phyloP scores from a whole-genome alignment of 345 rosid species.

The Pugionium cornutum region DNA sequence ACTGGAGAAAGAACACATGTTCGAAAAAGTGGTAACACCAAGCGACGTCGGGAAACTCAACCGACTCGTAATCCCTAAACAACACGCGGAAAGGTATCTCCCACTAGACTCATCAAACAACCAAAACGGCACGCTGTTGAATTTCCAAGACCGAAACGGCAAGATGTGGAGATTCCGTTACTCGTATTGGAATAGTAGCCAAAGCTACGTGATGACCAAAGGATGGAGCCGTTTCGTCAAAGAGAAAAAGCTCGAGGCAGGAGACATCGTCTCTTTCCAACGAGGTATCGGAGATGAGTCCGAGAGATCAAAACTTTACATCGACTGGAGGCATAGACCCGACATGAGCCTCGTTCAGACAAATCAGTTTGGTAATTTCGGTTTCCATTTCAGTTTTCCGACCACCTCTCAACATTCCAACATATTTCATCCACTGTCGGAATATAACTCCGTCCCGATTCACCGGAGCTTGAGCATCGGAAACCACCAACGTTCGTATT shows the following conservation, averaged over 20 bases:
- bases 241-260: slow-evolving; percentile 76
- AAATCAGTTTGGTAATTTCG: slow-evolving; percentile 35
- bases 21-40: slow-evolving; percentile 54
- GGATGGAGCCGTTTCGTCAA: slow-evolving; percentile 87
- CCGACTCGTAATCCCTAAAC: slow-evolving; percentile 11
- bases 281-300: slow-evolving; percentile 55
- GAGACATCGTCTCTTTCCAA: slow-evolving; percentile 74
- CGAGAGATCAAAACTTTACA: slow-evolving; percentile 52
- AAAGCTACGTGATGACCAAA: slow-evolving; percentile 83
- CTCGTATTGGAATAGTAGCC: slow-evolving; percentile 37
- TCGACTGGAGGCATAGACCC: slow-evolving; percentile 70
- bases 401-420: slow-evolving; percentile 47
- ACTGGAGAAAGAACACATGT: slow-evolving; percentile 69
- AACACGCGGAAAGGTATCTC: slow-evolving; percentile 83
- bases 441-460: slow-evolving; percentile 28
- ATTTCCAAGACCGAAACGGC: slow-evolving; percentile 68
- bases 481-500: slow-evolving; percentile 37
- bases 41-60: no score
- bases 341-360: slow-evolving; percentile 43
- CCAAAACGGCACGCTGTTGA: slow-evolving; percentile 70
- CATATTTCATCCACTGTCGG: slow-evolving; percentile 48
- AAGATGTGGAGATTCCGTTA: slow-evolving; percentile 56
- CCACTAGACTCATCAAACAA: slow-evolving; percentile 72
- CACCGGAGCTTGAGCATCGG: slow-evolving; percentile 36
- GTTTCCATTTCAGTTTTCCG: slow-evolving; percentile 44